Evolutionary conservation across 805 yeast genomes (phyloP).

Genomic region (Wickerhamiella brachini): DNA sequence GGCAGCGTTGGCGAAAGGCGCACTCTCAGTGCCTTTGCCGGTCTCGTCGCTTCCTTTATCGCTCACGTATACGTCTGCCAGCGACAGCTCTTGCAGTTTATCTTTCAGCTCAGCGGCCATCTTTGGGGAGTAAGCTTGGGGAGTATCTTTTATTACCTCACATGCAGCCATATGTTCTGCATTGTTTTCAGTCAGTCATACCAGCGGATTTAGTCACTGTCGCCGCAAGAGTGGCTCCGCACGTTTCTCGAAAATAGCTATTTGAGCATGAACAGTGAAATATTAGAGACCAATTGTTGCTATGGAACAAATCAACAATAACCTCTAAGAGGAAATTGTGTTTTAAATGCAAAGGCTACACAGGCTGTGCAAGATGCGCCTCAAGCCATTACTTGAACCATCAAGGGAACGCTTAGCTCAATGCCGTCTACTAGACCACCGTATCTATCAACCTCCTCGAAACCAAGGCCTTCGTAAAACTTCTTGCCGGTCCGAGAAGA

Average conservation of each 20-base stretch:
- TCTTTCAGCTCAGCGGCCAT: background rate
- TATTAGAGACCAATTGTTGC: no score
- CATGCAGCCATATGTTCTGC: no score
- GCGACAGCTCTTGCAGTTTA: slow-evolving; percentile 5
- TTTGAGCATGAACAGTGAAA: no score
- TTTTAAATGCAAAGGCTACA: no score
- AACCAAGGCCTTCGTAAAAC: background rate
- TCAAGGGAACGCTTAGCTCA: background rate
- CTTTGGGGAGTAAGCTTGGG: no score
- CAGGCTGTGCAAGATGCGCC: no score
- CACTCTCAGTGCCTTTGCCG: slow-evolving; percentile 47
- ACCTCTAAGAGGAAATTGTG: no score
- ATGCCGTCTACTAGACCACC: background rate
- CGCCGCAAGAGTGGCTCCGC: no score
- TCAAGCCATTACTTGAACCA: background rate
- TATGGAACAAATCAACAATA: no score
- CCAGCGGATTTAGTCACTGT: no score
- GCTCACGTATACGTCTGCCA: slow-evolving; percentile 45
- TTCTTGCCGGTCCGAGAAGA: background rate
- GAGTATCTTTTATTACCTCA: background rate
- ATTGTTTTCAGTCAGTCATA: no score
- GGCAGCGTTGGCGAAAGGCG: slow-evolving; percentile 74
- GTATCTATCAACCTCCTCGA: background rate
- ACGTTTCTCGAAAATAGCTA: no score
- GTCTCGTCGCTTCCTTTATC: slow-evolving; percentile 39